A percentile compares a stretch with the other conserved stretches of the same genome.
These are phyloP conservation scores for Sclerotinia sclerotiorum DNA, from an alignment of 2,329 filamentous ascomycete species.

Conservation along the genomic window DNA sequence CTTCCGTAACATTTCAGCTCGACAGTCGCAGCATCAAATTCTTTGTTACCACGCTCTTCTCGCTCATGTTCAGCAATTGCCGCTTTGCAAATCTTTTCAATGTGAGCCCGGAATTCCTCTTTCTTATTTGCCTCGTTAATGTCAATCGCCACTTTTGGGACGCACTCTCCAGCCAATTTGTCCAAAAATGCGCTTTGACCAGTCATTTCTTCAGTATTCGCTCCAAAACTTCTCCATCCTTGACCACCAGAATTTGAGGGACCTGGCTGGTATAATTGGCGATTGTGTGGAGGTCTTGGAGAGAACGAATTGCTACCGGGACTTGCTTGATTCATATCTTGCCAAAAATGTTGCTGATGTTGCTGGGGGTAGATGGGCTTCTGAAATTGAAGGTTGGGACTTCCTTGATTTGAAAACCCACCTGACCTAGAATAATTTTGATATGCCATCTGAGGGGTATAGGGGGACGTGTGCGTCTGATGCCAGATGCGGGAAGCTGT, in stretches of 20 bases:
- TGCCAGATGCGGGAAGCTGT: conserved; percentile 28
- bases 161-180: conserved; percentile 43
- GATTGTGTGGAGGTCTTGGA: conserved; percentile 33
- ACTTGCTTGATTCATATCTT: conserved; percentile 17
- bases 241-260: conserved; percentile 24
- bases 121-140: conserved; percentile 65
- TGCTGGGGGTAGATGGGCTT: conserved; percentile 5
- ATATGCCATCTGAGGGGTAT: conserved; percentile 26
- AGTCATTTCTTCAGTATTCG: conserved; percentile 47
- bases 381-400: conserved; percentile 26
- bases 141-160: conserved; percentile 55
- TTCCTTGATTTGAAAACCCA: conserved; percentile 27
- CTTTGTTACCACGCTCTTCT: conserved; percentile 43
- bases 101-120: conserved; percentile 63
- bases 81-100: conserved; percentile 64
- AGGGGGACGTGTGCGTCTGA: conserved; percentile 29
- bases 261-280: conserved; percentile 39
- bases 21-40: conserved; percentile 57
- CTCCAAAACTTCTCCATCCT: conserved; percentile 26
- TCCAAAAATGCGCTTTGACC: conserved; percentile 53
- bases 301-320: background rate
- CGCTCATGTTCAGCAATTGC: conserved; percentile 56
- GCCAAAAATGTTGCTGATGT: conserved; percentile 23
- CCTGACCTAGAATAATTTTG: conserved; percentile 40
- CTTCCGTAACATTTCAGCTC: conserved; percentile 78